These are phyloP conservation scores for Colletotrichum sp. DNA, from an alignment of 2,329 filamentous ascomycete genomes.

Conservation along the genomic window DNA sequence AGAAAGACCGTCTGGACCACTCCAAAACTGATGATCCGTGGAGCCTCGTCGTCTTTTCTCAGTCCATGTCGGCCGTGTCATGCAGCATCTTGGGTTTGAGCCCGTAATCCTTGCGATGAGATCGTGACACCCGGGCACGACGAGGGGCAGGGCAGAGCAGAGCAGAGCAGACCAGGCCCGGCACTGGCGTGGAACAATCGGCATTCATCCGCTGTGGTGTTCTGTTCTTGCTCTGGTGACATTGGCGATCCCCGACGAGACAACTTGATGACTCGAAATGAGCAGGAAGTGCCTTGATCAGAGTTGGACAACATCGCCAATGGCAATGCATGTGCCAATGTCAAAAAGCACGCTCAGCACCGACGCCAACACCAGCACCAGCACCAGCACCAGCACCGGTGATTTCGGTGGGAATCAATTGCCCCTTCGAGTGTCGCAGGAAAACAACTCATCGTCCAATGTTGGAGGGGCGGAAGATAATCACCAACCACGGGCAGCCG, in stretches of 20 bases:
- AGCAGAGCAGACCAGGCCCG: neutral
- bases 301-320: neutral
- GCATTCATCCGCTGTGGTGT: neutral
- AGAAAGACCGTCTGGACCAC: constrained; percentile 9
- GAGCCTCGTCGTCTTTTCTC: neutral
- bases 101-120: constrained; percentile 1
- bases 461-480: neutral
- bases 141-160: neutral
- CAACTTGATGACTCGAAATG: neutral
- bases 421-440: neutral
- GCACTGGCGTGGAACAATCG: constrained; percentile 1
- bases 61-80: neutral
- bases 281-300: neutral
- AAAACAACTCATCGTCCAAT: constrained; percentile 11
- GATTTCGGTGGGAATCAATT: neutral
- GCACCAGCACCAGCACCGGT: neutral
- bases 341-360: neutral
- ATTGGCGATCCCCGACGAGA: neutral
- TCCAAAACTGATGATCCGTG: constrained; percentile 10
- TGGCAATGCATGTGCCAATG: neutral
- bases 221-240: neutral
- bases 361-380: neutral
- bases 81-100: neutral
- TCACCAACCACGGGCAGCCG: neutral
- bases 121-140: neutral